phyloP scores from a whole-genome alignment of 495 filamentous ascomycete species.

The Daldinia loculata region DNA sequence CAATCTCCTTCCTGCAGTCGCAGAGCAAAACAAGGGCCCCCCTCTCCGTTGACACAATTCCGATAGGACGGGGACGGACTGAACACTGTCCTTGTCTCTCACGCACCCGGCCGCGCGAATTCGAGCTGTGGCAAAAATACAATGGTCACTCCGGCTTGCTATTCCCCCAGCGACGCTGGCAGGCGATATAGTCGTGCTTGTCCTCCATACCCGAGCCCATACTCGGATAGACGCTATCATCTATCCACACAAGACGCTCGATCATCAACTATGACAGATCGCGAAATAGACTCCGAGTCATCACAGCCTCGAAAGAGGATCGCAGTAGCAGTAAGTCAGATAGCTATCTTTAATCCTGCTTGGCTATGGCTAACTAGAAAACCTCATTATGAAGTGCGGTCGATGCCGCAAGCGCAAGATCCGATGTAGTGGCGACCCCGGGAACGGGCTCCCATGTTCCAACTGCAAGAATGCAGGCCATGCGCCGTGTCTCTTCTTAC shows the following conservation, averaged over 20 bases:
- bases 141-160: slow-evolving; percentile 57
- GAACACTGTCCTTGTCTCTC: slow-evolving; percentile 42
- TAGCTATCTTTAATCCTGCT: not conserved
- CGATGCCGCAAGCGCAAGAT: slow-evolving; percentile 96
- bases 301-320: slow-evolving; percentile 65
- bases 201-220: slow-evolving; percentile 49
- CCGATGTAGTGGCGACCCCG: slow-evolving; percentile 88
- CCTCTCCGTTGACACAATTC: slow-evolving; percentile 39
- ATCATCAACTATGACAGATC: slow-evolving; percentile 53
- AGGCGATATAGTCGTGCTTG: slow-evolving; percentile 54
- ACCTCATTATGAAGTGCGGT: slow-evolving; percentile 69
- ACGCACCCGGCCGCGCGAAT: slow-evolving; percentile 37
- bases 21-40: slow-evolving; percentile 40
- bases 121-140: slow-evolving; percentile 43
- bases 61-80: slow-evolving; percentile 40
- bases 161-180: slow-evolving; percentile 45
- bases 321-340: slow-evolving; percentile 71
- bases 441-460: slow-evolving; percentile 76
- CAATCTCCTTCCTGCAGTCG: slow-evolving; percentile 36
- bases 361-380: slow-evolving; percentile 19
- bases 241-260: slow-evolving; percentile 48
- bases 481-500: slow-evolving; percentile 77
- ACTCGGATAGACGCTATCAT: slow-evolving; percentile 49
- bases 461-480: slow-evolving; percentile 82
- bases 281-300: slow-evolving; percentile 51